Evolutionary conservation across 2,329 filamentous ascomycete species (phyloP).

Genomic region (Cordyceps tenuipes): DNA sequence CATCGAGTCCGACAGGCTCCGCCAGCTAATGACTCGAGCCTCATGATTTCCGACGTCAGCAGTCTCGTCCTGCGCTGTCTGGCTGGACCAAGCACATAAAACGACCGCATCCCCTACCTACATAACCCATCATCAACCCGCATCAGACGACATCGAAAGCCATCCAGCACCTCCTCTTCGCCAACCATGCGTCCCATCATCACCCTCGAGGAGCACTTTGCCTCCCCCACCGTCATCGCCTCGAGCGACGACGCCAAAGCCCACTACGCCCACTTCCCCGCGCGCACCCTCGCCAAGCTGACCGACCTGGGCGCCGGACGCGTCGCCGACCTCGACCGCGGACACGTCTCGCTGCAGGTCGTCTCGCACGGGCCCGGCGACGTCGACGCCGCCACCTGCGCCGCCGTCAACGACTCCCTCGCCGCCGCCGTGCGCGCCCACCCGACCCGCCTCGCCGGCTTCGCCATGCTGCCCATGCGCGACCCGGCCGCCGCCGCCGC

Average conservation of each 20-base stretch:
- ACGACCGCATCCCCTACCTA: background rate
- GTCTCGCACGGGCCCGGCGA: constrained; percentile 13
- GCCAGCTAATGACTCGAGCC: background rate
- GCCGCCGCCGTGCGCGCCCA: constrained; percentile 11
- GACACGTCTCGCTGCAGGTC: constrained; percentile 18
- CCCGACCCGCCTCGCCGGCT: constrained; percentile 21
- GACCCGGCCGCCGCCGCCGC: constrained; percentile 21
- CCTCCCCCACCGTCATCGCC: constrained; percentile 16
- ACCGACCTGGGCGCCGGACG: constrained; percentile 17
- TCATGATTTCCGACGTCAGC: background rate
- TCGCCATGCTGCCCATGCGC: constrained; percentile 23
- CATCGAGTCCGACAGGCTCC: background rate
- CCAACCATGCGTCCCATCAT: constrained; percentile 22
- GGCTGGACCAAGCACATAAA: background rate
- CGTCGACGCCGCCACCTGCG: constrained; percentile 13
- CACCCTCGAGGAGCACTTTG: constrained; percentile 35
- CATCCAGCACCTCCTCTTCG: background rate
- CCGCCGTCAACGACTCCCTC: constrained; percentile 20
- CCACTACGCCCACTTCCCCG: constrained; percentile 17
- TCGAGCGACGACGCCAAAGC: constrained; percentile 14
- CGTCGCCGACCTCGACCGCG: constrained; percentile 18
- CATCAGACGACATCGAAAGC: background rate
- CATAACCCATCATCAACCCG: background rate
- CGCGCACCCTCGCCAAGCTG: constrained; percentile 17
- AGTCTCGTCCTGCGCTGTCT: background rate